Evolutionary conservation across 148 eudicot species (phyloP).

Genomic region (Chenopodium suecicum): DNA sequence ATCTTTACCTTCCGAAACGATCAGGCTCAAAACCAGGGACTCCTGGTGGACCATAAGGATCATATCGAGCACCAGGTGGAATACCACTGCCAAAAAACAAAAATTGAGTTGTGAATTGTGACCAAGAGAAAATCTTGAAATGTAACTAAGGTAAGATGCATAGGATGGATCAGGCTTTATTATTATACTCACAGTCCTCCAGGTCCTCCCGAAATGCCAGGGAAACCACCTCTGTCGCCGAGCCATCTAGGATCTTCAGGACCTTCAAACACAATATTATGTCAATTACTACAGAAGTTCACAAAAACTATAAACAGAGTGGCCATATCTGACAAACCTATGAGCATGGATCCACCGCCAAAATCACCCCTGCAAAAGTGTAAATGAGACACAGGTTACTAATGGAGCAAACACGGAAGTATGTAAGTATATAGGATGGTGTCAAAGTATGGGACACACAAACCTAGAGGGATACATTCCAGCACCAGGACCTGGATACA

Average conservation of each 20-base stretch:
- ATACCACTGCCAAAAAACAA: slow-evolving; percentile 49
- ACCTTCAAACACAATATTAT: slow-evolving; percentile 42
- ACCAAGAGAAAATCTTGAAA: not conserved
- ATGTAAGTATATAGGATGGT: not conserved
- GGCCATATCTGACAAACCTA: slow-evolving; percentile 46
- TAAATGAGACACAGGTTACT: not conserved
- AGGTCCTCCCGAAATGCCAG: slow-evolving; percentile 54
- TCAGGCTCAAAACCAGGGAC: slow-evolving; percentile 92
- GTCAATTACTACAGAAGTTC: not conserved
- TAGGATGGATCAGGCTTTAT: not conserved
- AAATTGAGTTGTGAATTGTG: not conserved
- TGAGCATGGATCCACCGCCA: slow-evolving; percentile 75
- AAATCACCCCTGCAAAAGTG: slow-evolving; percentile 55
- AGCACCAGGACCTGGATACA: slow-evolving; percentile 76
- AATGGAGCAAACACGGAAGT: not conserved
- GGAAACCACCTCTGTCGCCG: slow-evolving; percentile 50
- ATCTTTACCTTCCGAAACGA: slow-evolving; percentile 58
- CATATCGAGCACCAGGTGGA: slow-evolving; percentile 91
- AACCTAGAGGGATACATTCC: slow-evolving; percentile 86
- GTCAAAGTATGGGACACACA: slow-evolving; percentile 2
- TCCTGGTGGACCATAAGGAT: slow-evolving; percentile 89
- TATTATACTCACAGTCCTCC: slow-evolving; percentile 65
- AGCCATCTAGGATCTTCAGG: slow-evolving; percentile 81
- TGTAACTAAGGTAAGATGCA: not conserved
- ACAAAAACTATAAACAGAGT: not conserved